A percentile compares a stretch with the other conserved stretches of the same genome.
These are phyloP conservation scores for Cytospora chrysosperma DNA, from an alignment of 2,329 filamentous ascomycete species.

Conservation along the genomic window DNA sequence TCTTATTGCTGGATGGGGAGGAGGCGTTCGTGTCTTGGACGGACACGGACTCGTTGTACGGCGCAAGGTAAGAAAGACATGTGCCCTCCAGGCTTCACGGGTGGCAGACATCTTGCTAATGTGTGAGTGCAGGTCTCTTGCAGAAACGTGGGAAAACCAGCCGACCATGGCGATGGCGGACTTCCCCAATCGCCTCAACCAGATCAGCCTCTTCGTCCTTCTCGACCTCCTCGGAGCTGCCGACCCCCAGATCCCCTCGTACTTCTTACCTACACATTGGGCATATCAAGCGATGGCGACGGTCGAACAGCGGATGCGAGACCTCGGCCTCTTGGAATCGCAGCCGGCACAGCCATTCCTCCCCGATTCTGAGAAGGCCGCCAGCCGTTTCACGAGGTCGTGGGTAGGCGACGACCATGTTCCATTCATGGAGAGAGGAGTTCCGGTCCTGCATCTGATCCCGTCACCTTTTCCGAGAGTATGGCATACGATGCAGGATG, in stretches of 20 bases:
- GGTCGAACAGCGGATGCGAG: constrained; percentile 58
- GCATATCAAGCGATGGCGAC: constrained; percentile 61
- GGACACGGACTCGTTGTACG: constrained; percentile 81
- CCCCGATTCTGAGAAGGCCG: constrained; percentile 56
- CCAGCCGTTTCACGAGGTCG: constrained; percentile 46
- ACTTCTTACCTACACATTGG: constrained; percentile 67
- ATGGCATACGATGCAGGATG: constrained; percentile 85
- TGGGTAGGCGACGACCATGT: constrained; percentile 84
- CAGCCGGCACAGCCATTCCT: constrained; percentile 59
- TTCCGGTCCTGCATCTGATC: constrained; percentile 87
- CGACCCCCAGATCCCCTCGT: constrained; percentile 59
- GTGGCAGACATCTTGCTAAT: neutral
- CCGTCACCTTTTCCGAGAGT: constrained; percentile 76
- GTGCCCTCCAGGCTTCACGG: neutral
- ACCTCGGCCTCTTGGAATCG: constrained; percentile 50
- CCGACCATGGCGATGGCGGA: constrained; percentile 70
- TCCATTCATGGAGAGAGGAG: constrained; percentile 83
- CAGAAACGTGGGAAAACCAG: constrained; percentile 74
- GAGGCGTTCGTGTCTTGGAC: constrained; percentile 87
- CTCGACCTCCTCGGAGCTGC: constrained; percentile 60
- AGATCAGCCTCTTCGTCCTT: constrained; percentile 69
- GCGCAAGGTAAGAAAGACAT: constrained; percentile 63
- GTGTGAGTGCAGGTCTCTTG: constrained; percentile 56
- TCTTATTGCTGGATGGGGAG: constrained; percentile 88
- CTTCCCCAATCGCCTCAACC: constrained; percentile 70